phyloP scores from a whole-genome alignment of 768 basidiomycete genomes.

The Obba rivulosa region DNA sequence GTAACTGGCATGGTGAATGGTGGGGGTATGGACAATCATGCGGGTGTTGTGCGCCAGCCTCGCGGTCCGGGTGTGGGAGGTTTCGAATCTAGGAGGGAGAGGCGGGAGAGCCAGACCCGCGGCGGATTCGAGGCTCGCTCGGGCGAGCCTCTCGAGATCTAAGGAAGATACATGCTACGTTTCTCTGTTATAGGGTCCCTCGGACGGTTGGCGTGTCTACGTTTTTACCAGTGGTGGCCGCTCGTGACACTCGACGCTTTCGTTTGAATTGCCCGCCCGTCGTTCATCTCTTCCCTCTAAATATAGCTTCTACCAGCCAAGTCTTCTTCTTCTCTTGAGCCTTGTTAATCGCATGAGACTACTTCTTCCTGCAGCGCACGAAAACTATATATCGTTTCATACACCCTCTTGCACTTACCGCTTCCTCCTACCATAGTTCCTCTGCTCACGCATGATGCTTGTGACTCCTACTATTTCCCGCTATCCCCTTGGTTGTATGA shows the following conservation, averaged over 20 bases:
- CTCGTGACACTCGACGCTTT: neutral
- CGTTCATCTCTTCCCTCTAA: neutral
- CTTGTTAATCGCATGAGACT: too few relatives aligned
- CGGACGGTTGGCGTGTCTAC: too few relatives aligned
- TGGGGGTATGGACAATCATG: slow-evolving; percentile 30
- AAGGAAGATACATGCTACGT: slow-evolving; percentile 10
- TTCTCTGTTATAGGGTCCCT: neutral
- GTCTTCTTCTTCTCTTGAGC: too few relatives aligned
- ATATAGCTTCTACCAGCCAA: neutral
- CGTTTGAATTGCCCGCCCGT: neutral
- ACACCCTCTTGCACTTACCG: slow-evolving; percentile 2
- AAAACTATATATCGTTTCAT: slow-evolving; percentile 3
- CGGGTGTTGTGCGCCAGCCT: slow-evolving; percentile 75
- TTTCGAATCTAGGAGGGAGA: slow-evolving; percentile 54
- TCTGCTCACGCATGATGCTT: slow-evolving; percentile 9
- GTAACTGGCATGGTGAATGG: slow-evolving; percentile 41
- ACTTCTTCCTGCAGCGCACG: slow-evolving; percentile 20
- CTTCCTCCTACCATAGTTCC: slow-evolving; percentile 1
- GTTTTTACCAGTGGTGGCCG: neutral
- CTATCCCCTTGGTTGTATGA: slow-evolving; percentile 2
- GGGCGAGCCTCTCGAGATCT: slow-evolving; percentile 85
- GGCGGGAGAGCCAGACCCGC: slow-evolving; percentile 52
- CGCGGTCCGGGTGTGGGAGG: slow-evolving; percentile 76
- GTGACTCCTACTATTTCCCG: slow-evolving; percentile 8
- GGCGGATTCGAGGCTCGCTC: slow-evolving; percentile 75